These are phyloP conservation scores for Tripterygium wilfordii DNA, from an alignment of 177 flowering plant genomes.

Conservation along the genomic window DNA sequence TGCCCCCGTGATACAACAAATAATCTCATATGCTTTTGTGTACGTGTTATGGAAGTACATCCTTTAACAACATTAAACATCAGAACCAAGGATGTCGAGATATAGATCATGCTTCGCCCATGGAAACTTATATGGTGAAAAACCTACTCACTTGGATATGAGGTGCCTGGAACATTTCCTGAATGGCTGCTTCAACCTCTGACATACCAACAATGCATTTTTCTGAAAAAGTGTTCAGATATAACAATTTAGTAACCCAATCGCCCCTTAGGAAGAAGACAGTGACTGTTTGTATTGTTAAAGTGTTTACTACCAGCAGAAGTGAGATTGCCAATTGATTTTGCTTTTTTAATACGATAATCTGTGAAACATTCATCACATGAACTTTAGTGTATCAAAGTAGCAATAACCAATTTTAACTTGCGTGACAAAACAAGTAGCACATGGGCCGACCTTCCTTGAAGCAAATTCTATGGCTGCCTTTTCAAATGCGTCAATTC, in stretches of 20 bases:
- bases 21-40: too few species aligned
- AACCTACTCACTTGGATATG: slow-evolving; percentile 76
- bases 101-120: too few species aligned
- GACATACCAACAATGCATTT: slow-evolving; percentile 65
- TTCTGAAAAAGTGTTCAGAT: slow-evolving; percentile 33
- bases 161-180: slow-evolving; percentile 99
- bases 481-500: slow-evolving; percentile 85
- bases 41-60: too few species aligned
- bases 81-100: too few species aligned
- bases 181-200: slow-evolving; percentile 90
- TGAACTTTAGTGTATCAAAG: too few species aligned
- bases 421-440: slow-evolving; percentile 4
- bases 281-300: neutral
- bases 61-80: too few species aligned
- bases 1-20: too few species aligned
- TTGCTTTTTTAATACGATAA: slow-evolving; percentile 48
- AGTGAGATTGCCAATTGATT: slow-evolving; percentile 21
- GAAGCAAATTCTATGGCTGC: slow-evolving; percentile 95
- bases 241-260: neutral
- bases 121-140: neutral
- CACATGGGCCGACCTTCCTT: slow-evolving; percentile 57
- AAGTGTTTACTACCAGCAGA: slow-evolving; percentile 23
- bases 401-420: too few species aligned
- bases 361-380: too few species aligned
- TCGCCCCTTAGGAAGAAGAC: neutral